A percentile compares a stretch with the other conserved stretches of the same genome.
Conservation (phyloP, 148 eudicot species). For the Cornus florida region DNA sequence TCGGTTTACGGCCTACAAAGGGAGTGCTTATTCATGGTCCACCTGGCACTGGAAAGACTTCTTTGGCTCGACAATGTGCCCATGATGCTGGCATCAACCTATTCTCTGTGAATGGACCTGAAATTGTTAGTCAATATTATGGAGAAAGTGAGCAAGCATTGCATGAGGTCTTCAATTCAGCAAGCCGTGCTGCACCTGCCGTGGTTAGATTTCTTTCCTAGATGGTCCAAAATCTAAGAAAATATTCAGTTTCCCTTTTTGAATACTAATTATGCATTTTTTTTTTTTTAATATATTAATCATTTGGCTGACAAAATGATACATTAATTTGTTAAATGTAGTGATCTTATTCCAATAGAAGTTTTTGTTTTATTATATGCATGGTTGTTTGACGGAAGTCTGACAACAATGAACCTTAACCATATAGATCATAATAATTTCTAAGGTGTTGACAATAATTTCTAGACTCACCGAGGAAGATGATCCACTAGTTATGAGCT, state of each 20-base stretch:
- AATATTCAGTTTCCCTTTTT: background rate
- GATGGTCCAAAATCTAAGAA: background rate
- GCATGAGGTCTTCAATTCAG: conserved; percentile 71
- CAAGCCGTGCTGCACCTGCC: conserved; percentile 73
- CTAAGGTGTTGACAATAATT: background rate
- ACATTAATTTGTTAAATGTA: background rate
- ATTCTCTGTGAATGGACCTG: conserved; percentile 87
- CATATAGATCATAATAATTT: background rate
- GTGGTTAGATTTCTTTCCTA: conserved; percentile 60
- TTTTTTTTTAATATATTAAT: background rate
- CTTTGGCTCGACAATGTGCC: conserved; percentile 74
- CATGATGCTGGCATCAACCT: conserved; percentile 76
- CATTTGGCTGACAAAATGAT: conserved; percentile 8
- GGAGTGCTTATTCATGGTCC: conserved; percentile 99
- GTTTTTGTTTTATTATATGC: background rate
- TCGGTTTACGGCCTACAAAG: conserved; percentile 81
- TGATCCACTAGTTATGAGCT: background rate
- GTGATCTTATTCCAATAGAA: background rate
- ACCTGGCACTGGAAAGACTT: conserved; percentile 96
- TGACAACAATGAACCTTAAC: background rate
- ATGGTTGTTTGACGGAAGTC: background rate
- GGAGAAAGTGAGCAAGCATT: conserved; percentile 94
- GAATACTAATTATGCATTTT: background rate
- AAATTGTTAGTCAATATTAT: conserved; percentile 68
- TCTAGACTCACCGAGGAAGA: background rate